Evolutionary conservation across 2,329 filamentous ascomycete genomes (phyloP), one percentile per base, ranked within the genome.

Genomic region (Hymenotorrendiella dingleyae): DNA sequence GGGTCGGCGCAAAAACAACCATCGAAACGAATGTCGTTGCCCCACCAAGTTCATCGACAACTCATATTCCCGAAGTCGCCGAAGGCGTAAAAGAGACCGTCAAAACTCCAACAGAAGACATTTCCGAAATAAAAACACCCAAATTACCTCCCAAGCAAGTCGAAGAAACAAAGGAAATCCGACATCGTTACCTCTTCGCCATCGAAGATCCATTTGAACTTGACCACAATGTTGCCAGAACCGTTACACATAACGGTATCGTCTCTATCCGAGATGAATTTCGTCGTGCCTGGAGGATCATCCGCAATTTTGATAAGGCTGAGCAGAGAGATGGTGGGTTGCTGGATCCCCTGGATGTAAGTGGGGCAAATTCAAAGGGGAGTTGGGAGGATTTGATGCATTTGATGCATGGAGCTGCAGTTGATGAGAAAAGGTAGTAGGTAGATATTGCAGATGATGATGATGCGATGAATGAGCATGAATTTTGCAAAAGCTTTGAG

Each of bases 161-260:
- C 9, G 59, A 59, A 40, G 59, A 63, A 34, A 55, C 50, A 6
- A 86, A 84, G 54, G 85, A 89, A 57, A 74, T 91, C 11, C 78
- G 85, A 2, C 79, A 89, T 57, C 79, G 88, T 10, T 94, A 88
- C 61, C 73, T 95, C 4, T 85, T 95, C 52, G 86, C 87, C 23
- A 90, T 96, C 47, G 90, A 95, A 60, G 90, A 95, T 61, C 90
- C 90, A 0, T 95, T 95, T 57, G 88, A 95, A 66, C 66, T 81
- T 2, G 82, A 88, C 29, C 88, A 95, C 64, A 96, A 95, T 54
- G 84, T 95, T 24, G 90, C 86, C 3, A 73, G 87, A 37, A 94
- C 88, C 0, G 88, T 95, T 1, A 89, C 84, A 6, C 85, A 91
- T 57, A 77, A 81, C 47, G 87, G 88, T 2, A 86, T 94, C 49